phyloP scores from a whole-genome alignment of 2,329 filamentous ascomycete genomes.

The Diaporthe destruens region DNA sequence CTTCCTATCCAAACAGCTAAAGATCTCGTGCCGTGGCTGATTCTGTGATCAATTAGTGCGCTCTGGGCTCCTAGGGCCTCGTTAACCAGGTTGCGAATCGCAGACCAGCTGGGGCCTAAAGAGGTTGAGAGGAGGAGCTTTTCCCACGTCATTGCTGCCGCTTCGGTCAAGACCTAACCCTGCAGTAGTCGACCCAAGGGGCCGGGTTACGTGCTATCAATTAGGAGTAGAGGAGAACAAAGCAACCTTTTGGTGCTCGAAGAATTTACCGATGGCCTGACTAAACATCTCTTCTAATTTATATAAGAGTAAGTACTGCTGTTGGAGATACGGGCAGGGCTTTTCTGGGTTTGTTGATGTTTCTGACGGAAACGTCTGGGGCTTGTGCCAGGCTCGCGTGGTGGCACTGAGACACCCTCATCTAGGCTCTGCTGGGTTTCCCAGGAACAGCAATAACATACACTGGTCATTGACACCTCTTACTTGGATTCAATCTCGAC shows the following conservation, averaged over 20 bases:
- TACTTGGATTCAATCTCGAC: neutral
- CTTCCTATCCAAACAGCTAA: neutral
- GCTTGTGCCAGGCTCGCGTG: constrained; percentile 13
- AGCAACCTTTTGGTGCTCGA: neutral
- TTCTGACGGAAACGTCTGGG: neutral
- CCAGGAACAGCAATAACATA: too few species aligned
- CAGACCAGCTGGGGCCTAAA: neutral
- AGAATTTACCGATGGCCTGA: neutral
- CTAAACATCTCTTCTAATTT: neutral
- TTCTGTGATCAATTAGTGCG: neutral
- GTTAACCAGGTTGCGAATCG: constrained; percentile 12
- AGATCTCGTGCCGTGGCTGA: neutral
- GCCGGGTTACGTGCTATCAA: neutral
- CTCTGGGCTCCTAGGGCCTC: neutral
- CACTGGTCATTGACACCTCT: too few species aligned
- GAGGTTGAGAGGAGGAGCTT: constrained; percentile 15
- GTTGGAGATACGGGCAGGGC: neutral
- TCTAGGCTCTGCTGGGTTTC: neutral
- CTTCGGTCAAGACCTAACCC: constrained; percentile 9
- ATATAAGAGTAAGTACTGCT: neutral
- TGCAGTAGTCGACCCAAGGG: neutral
- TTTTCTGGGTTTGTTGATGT: neutral
- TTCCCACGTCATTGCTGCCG: constrained; percentile 1
- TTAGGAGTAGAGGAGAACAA: neutral
- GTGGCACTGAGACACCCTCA: constrained; percentile 17